Evolutionary conservation across 2,329 filamentous ascomycete genomes (phyloP).

Genomic region (Cercospora citrullina): DNA sequence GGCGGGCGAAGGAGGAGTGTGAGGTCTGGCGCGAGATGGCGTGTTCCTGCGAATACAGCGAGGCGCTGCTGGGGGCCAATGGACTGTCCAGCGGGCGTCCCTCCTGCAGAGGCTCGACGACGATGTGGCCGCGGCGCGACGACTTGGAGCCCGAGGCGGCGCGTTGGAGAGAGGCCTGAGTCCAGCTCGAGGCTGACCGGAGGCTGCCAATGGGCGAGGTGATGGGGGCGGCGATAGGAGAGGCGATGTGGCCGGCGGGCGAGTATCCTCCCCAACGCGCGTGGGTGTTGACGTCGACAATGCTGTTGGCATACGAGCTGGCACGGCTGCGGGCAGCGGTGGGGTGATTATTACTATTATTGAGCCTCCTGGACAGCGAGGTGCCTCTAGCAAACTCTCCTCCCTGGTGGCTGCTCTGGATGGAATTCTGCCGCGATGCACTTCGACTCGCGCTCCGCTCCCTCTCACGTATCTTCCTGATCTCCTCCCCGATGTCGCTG

Average conservation of each 20-base stretch:
- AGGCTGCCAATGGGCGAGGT: constrained; percentile 59
- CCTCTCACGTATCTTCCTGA: constrained; percentile 67
- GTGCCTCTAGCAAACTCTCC: constrained; percentile 15
- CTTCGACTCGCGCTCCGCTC: constrained; percentile 28
- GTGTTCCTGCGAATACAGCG: constrained; percentile 26
- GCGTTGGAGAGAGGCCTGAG: constrained; percentile 38
- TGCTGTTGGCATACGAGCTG: constrained; percentile 51
- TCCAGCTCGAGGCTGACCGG: constrained; percentile 49
- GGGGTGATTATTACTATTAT: constrained; percentile 8
- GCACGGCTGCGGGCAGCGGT: constrained; percentile 56
- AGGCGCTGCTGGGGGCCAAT: constrained; percentile 32
- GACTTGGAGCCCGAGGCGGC: constrained; percentile 44
- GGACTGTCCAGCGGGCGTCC: constrained; percentile 40
- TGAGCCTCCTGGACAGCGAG: constrained; percentile 9
- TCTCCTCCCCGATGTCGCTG: constrained; percentile 75
- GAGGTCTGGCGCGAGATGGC: constrained; percentile 30
- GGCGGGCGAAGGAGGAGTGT: constrained; percentile 32
- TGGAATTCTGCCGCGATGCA: constrained; percentile 27
- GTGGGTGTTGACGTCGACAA: constrained; percentile 66
- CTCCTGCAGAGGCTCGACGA: constrained; percentile 43
- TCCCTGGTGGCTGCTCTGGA: constrained; percentile 24
- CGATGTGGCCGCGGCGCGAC: constrained; percentile 41
- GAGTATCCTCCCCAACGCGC: constrained; percentile 71
- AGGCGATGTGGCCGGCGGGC: constrained; percentile 2
- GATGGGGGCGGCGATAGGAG: not conserved